Evolutionary conservation across 2,329 filamentous ascomycete genomes (phyloP).

Genomic region (Magnaporthales sp.): DNA sequence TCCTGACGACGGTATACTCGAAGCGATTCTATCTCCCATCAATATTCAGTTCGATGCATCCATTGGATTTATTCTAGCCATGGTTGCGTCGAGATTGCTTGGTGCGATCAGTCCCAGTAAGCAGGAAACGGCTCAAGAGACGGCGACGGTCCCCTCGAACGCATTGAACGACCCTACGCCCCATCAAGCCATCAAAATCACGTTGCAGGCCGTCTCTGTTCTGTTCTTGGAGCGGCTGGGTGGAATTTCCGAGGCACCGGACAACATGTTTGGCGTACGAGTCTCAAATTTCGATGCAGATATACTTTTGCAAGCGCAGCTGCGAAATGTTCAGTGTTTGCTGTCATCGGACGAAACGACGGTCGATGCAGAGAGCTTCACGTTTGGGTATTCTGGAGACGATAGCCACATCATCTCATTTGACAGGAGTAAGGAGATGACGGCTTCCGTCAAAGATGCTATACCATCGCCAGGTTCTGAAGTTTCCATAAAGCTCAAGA

Average conservation of each 20-base stretch:
- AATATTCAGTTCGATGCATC: conserved; percentile 47
- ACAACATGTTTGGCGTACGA: conserved; percentile 32
- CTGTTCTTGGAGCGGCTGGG: conserved; percentile 46
- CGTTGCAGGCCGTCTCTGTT: conserved; percentile 40
- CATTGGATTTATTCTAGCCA: conserved; percentile 44
- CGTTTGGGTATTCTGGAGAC: conserved; percentile 46
- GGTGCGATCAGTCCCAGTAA: conserved; percentile 24
- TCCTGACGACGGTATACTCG: conserved; percentile 28
- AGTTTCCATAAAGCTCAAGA: conserved; percentile 42
- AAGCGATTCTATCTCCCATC: conserved; percentile 43
- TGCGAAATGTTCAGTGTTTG: conserved; percentile 33
- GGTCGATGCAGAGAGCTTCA: conserved; percentile 46
- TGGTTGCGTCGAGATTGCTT: conserved; percentile 39
- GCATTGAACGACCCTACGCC: conserved; percentile 7
- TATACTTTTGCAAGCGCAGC: conserved; percentile 40
- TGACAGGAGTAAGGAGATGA: conserved; percentile 47
- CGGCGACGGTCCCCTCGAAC: conserved; percentile 7
- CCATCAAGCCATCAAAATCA: conserved; percentile 30
- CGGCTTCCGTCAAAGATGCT: conserved; percentile 49
- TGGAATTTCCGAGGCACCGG: conserved; percentile 41
- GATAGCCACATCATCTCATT: conserved; percentile 56
- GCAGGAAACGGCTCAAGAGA: conserved; percentile 17
- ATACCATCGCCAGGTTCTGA: conserved; percentile 50
- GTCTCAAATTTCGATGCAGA: conserved; percentile 34
- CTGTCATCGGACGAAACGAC: conserved; percentile 24